phyloP scores from a whole-genome alignment of 2,329 filamentous ascomycete genomes.

The Fusarium xylarioides region DNA sequence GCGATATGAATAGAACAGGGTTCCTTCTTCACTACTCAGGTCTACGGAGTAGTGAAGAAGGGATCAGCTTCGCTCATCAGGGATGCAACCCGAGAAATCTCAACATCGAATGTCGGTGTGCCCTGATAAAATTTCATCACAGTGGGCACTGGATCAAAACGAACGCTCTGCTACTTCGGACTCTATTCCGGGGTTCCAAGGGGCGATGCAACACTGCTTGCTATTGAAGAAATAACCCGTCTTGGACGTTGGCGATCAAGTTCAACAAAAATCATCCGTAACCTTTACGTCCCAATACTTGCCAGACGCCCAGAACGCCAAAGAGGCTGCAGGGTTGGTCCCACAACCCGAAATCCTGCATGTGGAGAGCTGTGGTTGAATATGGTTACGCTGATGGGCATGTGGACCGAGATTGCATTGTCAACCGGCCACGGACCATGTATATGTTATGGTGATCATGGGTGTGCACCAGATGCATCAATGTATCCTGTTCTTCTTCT shows the following conservation, averaged over 20 bases:
- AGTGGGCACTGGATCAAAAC: slow-evolving; percentile 7
- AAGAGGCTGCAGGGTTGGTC: slow-evolving; percentile 35
- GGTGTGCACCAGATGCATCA: slow-evolving; percentile 24
- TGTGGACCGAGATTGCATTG: slow-evolving; percentile 42
- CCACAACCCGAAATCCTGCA: slow-evolving; percentile 36
- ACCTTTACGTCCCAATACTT: slow-evolving; percentile 13
- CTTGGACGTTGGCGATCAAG: slow-evolving; percentile 7
- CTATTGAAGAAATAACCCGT: slow-evolving; percentile 14
- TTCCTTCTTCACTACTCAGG: slow-evolving; percentile 27
- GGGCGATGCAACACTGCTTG: slow-evolving; percentile 25
- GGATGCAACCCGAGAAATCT: slow-evolving; percentile 22
- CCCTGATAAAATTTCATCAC: background rate
- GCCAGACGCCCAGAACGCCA: background rate
- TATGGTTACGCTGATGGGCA: slow-evolving; percentile 34
- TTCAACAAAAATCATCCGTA: slow-evolving; percentile 17
- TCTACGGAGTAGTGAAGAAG: slow-evolving; percentile 15
- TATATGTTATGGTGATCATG: slow-evolving; percentile 37
- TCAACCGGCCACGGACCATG: slow-evolving; percentile 33
- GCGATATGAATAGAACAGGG: slow-evolving; percentile 31
- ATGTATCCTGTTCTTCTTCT: background rate
- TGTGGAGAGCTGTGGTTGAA: background rate
- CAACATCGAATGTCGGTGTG: slow-evolving; percentile 34
- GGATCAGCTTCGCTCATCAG: slow-evolving; percentile 28
- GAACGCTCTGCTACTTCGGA: slow-evolving; percentile 13
- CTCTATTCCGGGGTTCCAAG: slow-evolving; percentile 4